These are phyloP conservation scores for Herpetomonas samuelpessoai DNA, from an alignment of 208 protist species.

Conservation along the genomic window DNA sequence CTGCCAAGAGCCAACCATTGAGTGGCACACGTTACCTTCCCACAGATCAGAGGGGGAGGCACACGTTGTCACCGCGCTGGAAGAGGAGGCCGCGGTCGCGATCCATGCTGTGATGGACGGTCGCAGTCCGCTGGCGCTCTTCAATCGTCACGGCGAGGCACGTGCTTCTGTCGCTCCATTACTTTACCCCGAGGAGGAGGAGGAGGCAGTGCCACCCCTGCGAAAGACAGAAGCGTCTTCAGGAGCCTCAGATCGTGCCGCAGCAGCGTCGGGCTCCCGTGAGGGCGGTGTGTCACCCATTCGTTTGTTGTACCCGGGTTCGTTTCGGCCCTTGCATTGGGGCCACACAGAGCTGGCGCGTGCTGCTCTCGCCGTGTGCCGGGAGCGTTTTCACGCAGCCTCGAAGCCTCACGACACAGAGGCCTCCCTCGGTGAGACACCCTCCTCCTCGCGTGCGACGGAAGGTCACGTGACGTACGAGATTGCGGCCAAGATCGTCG, in stretches of 20 bases:
- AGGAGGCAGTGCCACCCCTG: constrained; percentile 5
- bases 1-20: background rate
- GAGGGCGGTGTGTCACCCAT: constrained; percentile 4
- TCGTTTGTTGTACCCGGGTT: constrained; percentile 65
- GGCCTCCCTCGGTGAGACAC: too few relatives aligned
- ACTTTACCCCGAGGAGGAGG: background rate
- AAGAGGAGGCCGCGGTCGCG: background rate
- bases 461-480: constrained; percentile 56
- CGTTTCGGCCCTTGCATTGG: constrained; percentile 74
- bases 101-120: constrained; percentile 16
- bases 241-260: background rate
- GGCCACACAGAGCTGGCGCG: constrained; percentile 71
- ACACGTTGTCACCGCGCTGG: background rate
- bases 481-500: constrained; percentile 49
- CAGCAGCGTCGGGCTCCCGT: background rate
- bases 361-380: constrained; percentile 27
- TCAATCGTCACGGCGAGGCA: constrained; percentile 54
- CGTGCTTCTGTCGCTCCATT: constrained; percentile 6
- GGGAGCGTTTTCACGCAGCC: constrained; percentile 8
- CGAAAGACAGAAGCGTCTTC: too few relatives aligned
- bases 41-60: background rate
- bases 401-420: too few relatives aligned
- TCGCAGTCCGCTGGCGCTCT: constrained; percentile 29
- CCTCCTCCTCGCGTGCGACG: background rate
- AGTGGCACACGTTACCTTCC: too few relatives aligned